Base-by-base conservation (phyloP, 768 basidiomycete species). In the Phanerochaete carnosa region DNA sequence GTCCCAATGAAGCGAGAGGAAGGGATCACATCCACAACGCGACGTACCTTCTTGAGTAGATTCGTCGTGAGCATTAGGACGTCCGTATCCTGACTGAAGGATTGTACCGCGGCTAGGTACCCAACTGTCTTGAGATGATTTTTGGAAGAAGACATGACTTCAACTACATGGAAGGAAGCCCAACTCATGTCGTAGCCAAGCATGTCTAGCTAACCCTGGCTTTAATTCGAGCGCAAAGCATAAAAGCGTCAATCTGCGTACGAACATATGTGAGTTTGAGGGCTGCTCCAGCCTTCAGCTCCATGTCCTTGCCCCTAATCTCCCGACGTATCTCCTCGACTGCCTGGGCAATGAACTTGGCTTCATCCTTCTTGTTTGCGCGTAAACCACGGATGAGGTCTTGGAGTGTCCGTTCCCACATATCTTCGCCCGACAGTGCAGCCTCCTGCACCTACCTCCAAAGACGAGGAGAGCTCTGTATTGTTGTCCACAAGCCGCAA, bases 21-120 rank as follows among this genome's bases (percentile, higher is more conserved):
- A 43, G 39, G 8, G n/a, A 19, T 43, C 8, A 43, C 39, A 4
- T 43, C 8, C 16, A 9, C 39, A 9, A 9, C 51, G 6, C 22
- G 6, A 68, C 84, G 61, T 60, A 92, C 94, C 84, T 97, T 97
- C 80, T 96, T 96, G 64, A 96, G 75, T 30, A 94, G 78, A 74
- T 99, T 99, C 11, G 96, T 97, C 2, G 96, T 97, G 50, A 98
- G 82, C 83, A 99, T 97, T 23, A 98, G 86, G 25, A 98, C 96
- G 67, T 98, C 97, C 1, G 97, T 98, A 60, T 96, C 93, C 66
- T 93, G 85, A 46, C 88, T 82, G 73, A 98, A 99, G 0, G 95
- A 95, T 75, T 95, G 87, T 45, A 85, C 74, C 3, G 97, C 95
- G 1, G 92, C 97, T 25, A 99, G 88, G 74, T 99, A 98, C 13